phyloP scores from a whole-genome alignment of 2,329 filamentous ascomycete species.

The Cadophora gregata region DNA sequence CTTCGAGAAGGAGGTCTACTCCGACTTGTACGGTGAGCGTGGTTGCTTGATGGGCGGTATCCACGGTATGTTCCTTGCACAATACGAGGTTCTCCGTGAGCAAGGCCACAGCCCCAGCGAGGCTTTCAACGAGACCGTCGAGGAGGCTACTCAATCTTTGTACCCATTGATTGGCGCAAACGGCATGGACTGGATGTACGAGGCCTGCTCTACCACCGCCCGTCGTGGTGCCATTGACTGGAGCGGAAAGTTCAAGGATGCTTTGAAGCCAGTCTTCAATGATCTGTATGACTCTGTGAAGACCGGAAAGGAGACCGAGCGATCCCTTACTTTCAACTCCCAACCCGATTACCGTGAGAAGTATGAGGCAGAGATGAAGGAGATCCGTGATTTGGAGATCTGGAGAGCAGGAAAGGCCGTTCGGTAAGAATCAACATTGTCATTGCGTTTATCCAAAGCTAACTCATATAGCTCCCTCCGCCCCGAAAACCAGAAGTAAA shows the following conservation, averaged over 20 bases:
- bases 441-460: no score
- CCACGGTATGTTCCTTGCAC: conserved; percentile 99
- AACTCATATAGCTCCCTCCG: conserved; percentile 66
- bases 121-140: conserved; percentile 99
- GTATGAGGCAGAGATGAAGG: conserved; percentile 98
- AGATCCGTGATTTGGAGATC: conserved; percentile 98
- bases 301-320: conserved; percentile 91
- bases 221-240: conserved; percentile 99
- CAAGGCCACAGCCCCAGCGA: conserved; percentile 96
- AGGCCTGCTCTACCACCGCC: conserved; percentile 98
- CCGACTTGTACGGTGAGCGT: conserved; percentile 99
- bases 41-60: conserved; percentile 99
- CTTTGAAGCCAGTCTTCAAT: conserved; percentile 98
- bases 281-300: conserved; percentile 92
- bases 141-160: conserved; percentile 97
- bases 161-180: conserved; percentile 97
- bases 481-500: conserved; percentile 81
- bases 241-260: conserved; percentile 96
- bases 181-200: conserved; percentile 99
- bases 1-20: conserved; percentile 99
- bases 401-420: conserved; percentile 99
- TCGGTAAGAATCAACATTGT: conserved; percentile 59
- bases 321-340: conserved; percentile 96
- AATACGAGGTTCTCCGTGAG: conserved; percentile 99
- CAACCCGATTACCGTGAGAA: conserved; percentile 95